Evolutionary conservation across 768 basidiomycete species (phyloP), one percentile per base, ranked within the genome.

Genomic region (Pleurotus tuoliensis): DNA sequence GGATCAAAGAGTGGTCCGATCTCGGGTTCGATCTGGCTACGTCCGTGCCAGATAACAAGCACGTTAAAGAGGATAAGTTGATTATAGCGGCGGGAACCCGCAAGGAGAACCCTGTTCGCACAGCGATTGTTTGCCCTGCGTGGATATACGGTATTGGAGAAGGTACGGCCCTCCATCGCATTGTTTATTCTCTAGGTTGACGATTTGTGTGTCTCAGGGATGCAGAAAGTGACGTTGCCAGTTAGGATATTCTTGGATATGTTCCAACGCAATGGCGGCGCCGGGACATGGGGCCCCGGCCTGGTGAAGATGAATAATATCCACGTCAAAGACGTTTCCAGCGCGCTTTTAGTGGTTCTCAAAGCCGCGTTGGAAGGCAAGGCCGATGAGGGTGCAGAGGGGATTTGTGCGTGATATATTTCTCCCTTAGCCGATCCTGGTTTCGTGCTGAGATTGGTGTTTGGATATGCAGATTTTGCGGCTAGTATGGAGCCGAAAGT

Each of bases 221-320:
- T 76, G 25, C 71, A 73, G 51, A 76, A 72, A 57, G 67, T 68
- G 6, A 74, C 75, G 2, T 15, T 66, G 4, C 71, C 72, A 58
- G 59, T 78, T 3, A 72, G 74, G 44, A 58, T 72, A 5, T 79
- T 73, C 61, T 52, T 73, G 34, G 60, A 63, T 41, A 64, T 74
- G 56, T 66, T 63, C 47, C 67, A 70, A 56, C 59, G 63, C 0
- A 57, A 65, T 12, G 73, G 75, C 22, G 66, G 67, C 41, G 69
- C 70, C 0, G 77, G 77, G n/a, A 75, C 76, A 1, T 79, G 73
- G 72, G 78, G 76, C 13, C 61, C 67, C 4, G 76, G 77, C 2
- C 61, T 63, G 38, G 78, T 76, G 39, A 27, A 67, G 8, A 69
- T 74, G 67, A 66, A 65, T 30, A 73, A 68, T 39, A 65, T 75